Conservation (phyloP, 345 rosid genomes). For the Hibiscus mutabilis region DNA sequence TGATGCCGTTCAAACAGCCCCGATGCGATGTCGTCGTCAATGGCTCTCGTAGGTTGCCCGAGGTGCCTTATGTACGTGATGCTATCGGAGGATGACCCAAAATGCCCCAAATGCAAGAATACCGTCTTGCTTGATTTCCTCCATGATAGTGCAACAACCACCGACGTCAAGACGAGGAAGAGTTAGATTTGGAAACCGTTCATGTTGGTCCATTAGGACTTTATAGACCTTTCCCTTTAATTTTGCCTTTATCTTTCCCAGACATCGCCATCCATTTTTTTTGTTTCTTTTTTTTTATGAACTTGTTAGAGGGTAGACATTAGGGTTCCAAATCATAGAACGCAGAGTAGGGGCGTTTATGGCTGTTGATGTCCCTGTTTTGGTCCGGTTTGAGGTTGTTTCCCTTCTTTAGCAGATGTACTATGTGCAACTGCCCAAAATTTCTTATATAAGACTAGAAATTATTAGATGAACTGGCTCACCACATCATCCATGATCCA, state of each 20-base stretch:
- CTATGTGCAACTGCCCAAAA: slow-evolving; percentile 21
- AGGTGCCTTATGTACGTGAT: slow-evolving; percentile 88
- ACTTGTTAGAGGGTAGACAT: neutral
- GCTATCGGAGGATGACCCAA: slow-evolving; percentile 74
- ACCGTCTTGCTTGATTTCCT: slow-evolving; percentile 76
- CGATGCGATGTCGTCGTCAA: slow-evolving; percentile 66
- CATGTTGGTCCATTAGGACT: slow-evolving; percentile 16
- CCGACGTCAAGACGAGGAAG: slow-evolving; percentile 32
- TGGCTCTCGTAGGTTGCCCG: slow-evolving; percentile 94
- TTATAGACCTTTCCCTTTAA: slow-evolving; percentile 11
- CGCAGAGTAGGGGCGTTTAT: slow-evolving; percentile 24
- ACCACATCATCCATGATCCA: too few species aligned
- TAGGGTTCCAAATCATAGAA: slow-evolving; percentile 19
- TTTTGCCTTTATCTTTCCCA: neutral
- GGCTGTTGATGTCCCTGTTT: slow-evolving; percentile 17
- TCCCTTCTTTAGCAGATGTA: slow-evolving; percentile 28
- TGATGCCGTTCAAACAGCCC: slow-evolving; percentile 46
- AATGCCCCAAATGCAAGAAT: slow-evolving; percentile 87
- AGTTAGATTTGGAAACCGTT: slow-evolving; percentile 8
- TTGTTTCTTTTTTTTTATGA: slow-evolving; percentile 4
- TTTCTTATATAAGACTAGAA: slow-evolving; percentile 16
- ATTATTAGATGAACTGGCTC: too few species aligned
- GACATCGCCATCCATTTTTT: slow-evolving; percentile 49
- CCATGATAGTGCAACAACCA: slow-evolving; percentile 32
- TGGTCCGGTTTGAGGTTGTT: slow-evolving; percentile 13